Evolutionary conservation across 768 basidiomycete species (phyloP).

Genomic region (Melanogaster broomeanus): DNA sequence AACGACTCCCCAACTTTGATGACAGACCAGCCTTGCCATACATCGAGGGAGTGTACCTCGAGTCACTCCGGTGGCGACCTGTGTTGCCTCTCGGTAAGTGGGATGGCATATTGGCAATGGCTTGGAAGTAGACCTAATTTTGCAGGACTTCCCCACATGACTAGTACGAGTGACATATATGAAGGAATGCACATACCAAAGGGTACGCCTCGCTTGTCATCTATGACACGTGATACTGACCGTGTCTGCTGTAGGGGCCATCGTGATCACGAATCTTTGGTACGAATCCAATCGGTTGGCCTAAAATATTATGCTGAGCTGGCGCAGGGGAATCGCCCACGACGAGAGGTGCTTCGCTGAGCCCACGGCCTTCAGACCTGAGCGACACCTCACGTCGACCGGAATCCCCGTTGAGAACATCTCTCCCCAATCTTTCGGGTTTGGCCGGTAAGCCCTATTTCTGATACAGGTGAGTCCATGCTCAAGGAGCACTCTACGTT

Average conservation of each 20-base stretch:
- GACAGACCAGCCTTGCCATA: constrained; percentile 33
- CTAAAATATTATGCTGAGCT: neutral
- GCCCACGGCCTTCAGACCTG: constrained; percentile 54
- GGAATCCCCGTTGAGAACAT: constrained; percentile 14
- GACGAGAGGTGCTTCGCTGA: constrained; percentile 53
- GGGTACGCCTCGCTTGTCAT: constrained; percentile 12
- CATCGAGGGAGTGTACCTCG: constrained; percentile 31
- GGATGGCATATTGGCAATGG: neutral
- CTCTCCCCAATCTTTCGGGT: constrained; percentile 14
- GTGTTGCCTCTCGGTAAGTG: constrained; percentile 28
- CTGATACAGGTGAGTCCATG: neutral
- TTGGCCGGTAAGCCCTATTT: constrained; percentile 21
- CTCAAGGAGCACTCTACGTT: constrained; percentile 1
- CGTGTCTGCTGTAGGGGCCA: constrained; percentile 9
- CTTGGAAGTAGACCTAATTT: neutral
- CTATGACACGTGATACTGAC: neutral
- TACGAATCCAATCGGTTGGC: neutral
- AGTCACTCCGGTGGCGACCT: constrained; percentile 34
- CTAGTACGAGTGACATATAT: constrained; percentile 24
- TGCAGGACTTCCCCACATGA: constrained; percentile 25
- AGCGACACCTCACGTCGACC: constrained; percentile 45
- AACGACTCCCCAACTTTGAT: constrained; percentile 27
- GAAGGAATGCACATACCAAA: constrained; percentile 33
- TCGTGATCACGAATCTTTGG: constrained; percentile 28
- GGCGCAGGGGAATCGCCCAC: constrained; percentile 46